Evolutionary conservation across 176 grass and related monocot genomes (phyloP).

Genomic region (Aegilops longissima): DNA sequence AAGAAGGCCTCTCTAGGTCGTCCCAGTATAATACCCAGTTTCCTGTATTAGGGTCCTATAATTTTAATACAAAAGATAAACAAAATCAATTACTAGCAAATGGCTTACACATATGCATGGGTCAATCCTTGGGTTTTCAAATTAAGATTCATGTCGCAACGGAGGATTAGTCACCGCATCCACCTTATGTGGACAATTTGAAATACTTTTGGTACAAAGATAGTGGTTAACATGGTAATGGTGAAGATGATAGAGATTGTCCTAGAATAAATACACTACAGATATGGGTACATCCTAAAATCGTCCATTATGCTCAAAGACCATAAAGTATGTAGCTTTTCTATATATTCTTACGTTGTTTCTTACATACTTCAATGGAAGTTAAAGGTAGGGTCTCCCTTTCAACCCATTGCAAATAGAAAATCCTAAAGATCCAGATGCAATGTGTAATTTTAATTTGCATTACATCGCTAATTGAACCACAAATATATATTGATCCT

Average conservation of each 20-base stretch:
- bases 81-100: not conserved
- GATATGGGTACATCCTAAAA: not conserved
- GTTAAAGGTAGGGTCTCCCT: not conserved
- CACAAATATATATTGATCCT: not conserved
- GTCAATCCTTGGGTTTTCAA: not conserved
- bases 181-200: not conserved
- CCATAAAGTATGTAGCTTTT: not conserved
- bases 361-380: not conserved
- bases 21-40: not conserved
- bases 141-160: not conserved
- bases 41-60: not conserved
- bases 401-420: not conserved
- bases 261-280: not conserved
- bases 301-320: not conserved
- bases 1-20: not conserved
- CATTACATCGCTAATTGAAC: not conserved
- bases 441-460: not conserved
- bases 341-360: too few relatives aligned
- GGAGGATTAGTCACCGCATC: not conserved
- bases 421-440: not conserved
- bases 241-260: not conserved
- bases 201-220: not conserved
- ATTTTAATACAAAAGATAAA: not conserved
- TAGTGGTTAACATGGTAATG: not conserved
- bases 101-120: not conserved